Base-by-base conservation (phyloP, 1,284 basidiomycete species). In the Ceratobasidium theobromae region DNA sequence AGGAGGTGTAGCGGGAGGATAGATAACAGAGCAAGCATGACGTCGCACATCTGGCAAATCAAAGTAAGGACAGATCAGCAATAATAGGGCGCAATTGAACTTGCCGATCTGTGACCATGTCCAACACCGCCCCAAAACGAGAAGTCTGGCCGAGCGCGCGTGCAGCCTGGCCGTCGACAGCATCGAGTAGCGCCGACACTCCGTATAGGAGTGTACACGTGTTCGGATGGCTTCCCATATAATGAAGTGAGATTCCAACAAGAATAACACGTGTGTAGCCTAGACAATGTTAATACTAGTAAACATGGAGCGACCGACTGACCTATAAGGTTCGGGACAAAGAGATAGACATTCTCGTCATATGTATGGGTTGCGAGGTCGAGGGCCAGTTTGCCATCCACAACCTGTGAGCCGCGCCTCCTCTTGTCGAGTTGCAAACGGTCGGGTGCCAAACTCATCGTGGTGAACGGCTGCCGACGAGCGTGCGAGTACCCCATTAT, bases 61-160 rank as follows among this genome's bases (percentile, higher is more conserved):
- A 8, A 21, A 45, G 18, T n/a, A 45, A 11, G 8, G 30, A 51
- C 30, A 12, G 32, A 3, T 4, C 4, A 25, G 30, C 52, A 30
- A 40, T 9, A 12, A 49, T 25, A 49, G 33, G 23, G 12, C 12
- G 16, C 18, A 32, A 14, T 18, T 16, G 25, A 35, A 78, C 82
- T 71, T 70, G 96, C 92, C 96, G 83, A 77, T 99, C 96, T n/a
- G 97, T 99, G 64, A 99, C 96, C 97, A 99, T 99, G 78, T 99
- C 97, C 72, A 99, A 80, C 41, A 99, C 96, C 3, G 95, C 95
- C 41, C 97, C 97, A 76, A 99, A 98, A 78, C 96, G 96, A 67
- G 91, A 94, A 18, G 92, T 87, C 78, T 99, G 96, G 5, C 87
- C 87, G 35, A 98, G 79, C 1, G 85, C 85, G 66, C 97, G 84